A percentile compares a stretch with the other conserved stretches of the same genome.
Conservation (phyloP, 306 rosid genomes). For the Gastrolobium villosum region DNA sequence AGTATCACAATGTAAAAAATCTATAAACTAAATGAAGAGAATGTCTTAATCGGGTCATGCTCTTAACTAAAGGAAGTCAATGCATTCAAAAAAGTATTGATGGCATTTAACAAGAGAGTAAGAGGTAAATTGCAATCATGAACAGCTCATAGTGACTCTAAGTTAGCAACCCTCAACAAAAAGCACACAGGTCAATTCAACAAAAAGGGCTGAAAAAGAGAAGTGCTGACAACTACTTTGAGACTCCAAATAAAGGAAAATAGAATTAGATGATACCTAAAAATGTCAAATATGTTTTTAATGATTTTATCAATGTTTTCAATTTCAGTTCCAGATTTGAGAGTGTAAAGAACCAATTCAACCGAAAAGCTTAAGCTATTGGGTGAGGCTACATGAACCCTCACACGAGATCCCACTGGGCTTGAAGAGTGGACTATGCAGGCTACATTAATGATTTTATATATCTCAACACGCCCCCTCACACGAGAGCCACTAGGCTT, state of each 20-base stretch:
- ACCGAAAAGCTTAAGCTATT: too few species aligned
- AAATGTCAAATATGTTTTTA: too few species aligned
- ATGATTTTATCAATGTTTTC: too few species aligned
- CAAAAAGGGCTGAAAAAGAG: neutral
- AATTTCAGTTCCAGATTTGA: too few species aligned
- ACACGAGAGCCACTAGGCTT: too few species aligned
- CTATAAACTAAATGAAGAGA: slow-evolving; percentile 1
- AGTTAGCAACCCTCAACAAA: neutral
- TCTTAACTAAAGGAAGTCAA: neutral
- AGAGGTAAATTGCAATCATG: neutral
- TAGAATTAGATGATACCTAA: too few species aligned
- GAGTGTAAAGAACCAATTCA: too few species aligned
- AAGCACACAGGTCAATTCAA: neutral
- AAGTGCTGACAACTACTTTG: neutral
- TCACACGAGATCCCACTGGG: too few species aligned
- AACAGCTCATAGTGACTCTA: neutral
- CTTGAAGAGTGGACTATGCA: too few species aligned
- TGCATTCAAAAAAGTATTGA: neutral
- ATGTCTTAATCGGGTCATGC: neutral
- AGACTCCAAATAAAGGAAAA: neutral
- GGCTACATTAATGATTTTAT: too few species aligned
- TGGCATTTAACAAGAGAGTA: neutral
- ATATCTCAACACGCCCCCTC: too few species aligned
- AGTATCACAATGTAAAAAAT: neutral
- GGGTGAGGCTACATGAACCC: too few species aligned